phyloP scores from a whole-genome alignment of 805 yeast genomes.

The Monosporozyma aquatica region DNA sequence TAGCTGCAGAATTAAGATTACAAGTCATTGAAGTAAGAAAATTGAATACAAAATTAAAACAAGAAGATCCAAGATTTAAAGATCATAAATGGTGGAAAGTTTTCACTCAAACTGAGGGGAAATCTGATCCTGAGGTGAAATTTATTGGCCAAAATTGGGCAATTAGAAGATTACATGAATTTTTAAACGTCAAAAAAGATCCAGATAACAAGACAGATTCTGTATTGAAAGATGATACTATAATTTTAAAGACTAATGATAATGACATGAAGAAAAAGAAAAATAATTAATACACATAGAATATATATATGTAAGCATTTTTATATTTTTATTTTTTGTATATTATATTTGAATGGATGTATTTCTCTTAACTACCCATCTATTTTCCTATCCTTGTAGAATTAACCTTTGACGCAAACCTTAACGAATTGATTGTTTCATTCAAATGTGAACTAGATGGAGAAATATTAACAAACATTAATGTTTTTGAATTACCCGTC shows the following conservation, averaged over 20 bases:
- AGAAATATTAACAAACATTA: constrained; percentile 87
- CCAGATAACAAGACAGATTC: not conserved
- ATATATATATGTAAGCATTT: not conserved
- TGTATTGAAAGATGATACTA: not conserved
- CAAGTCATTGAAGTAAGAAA: constrained; percentile 45
- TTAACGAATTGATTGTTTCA: constrained; percentile 75
- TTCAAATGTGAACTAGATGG: constrained; percentile 51
- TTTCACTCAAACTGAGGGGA: constrained; percentile 57
- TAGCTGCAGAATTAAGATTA: constrained; percentile 61
- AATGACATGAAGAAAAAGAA: constrained; percentile 2
- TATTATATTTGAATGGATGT: too few relatives aligned
- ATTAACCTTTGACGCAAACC: constrained; percentile 83
- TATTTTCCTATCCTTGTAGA: constrained; percentile 34
- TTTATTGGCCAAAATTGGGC: constrained; percentile 84
- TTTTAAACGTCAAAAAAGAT: constrained; percentile 21
- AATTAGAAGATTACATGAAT: constrained; percentile 54
- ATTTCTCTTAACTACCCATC: not conserved
- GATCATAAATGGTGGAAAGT: constrained; percentile 67
- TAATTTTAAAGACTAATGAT: not conserved
- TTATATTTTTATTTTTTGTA: not conserved
- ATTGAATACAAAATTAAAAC: constrained; percentile 34
- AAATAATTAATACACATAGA: not conserved
- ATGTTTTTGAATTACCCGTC: constrained; percentile 77
- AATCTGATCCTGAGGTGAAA: constrained; percentile 54
- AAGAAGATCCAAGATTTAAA: constrained; percentile 63